Percentiles rank a stretch among this genome's conserved stretches.
These are phyloP conservation scores for Chrysanthemum lavandulifolium DNA, from an alignment of 129 eudicot species.

Conservation along the genomic window DNA sequence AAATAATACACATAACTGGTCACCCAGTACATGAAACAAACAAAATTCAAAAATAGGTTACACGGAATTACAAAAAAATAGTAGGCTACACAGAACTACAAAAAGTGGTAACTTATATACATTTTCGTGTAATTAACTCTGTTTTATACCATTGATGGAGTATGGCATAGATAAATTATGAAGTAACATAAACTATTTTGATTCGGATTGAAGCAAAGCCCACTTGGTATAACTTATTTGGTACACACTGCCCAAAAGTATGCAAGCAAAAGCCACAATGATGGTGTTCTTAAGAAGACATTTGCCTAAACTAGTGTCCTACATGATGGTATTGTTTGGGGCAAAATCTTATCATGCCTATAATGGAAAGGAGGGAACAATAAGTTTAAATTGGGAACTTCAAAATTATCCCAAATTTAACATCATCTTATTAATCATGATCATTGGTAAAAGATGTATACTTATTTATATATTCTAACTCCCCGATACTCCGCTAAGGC, in stretches of 20 bases:
- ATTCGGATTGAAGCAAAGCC: background rate
- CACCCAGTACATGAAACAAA: too few relatives aligned
- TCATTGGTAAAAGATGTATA: slow-evolving; percentile 29
- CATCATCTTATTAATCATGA: slow-evolving; percentile 35
- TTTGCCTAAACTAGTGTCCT: slow-evolving; percentile 29
- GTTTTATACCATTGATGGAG: too few relatives aligned
- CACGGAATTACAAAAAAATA: too few relatives aligned
- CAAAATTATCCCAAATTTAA: slow-evolving; percentile 8
- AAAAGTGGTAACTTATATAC: too few relatives aligned
- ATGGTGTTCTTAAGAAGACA: slow-evolving; percentile 27
- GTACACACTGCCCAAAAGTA: slow-evolving; percentile 42
- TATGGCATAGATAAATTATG: too few relatives aligned
- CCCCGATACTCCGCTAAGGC: too few relatives aligned
- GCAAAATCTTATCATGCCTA: slow-evolving; percentile 8
- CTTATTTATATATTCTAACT: too few relatives aligned
- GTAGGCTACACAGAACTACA: too few relatives aligned
- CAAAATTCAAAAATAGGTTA: too few relatives aligned
- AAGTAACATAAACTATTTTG: too few relatives aligned
- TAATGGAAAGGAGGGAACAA: slow-evolving; percentile 13
- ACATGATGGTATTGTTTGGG: slow-evolving; percentile 18
- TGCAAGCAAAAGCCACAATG: slow-evolving; percentile 23
- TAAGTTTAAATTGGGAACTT: slow-evolving; percentile 24
- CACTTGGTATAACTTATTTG: slow-evolving; percentile 11
- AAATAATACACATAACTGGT: too few relatives aligned
- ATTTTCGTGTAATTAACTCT: too few relatives aligned